Evolutionary conservation across 163 green algal genomes (phyloP).

Genomic region (Scenedesmus sp.): DNA sequence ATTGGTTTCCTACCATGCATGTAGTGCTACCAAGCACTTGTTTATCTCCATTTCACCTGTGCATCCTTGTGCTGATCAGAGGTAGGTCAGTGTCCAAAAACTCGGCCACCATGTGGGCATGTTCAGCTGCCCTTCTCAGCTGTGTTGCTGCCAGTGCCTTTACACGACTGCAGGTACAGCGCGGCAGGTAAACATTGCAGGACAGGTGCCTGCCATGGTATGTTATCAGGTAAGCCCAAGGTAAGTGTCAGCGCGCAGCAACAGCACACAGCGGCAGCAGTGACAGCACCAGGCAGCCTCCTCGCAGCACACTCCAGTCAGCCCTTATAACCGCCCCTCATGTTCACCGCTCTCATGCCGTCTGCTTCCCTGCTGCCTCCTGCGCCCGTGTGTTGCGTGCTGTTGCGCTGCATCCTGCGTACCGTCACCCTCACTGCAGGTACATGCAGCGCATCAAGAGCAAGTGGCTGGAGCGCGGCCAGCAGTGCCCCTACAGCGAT

Average conservation of each 20-base stretch:
- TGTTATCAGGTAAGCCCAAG: neutral
- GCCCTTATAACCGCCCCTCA: neutral
- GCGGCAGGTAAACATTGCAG: neutral
- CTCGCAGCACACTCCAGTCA: neutral
- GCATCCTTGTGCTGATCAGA: too few relatives aligned
- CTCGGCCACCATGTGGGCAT: neutral
- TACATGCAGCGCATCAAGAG: constrained; percentile 36
- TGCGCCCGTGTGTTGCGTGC: neutral
- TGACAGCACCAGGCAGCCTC: neutral
- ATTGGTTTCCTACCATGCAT: neutral
- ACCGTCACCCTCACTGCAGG: neutral
- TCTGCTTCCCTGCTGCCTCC: neutral
- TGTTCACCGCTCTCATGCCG: neutral
- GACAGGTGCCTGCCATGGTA: neutral
- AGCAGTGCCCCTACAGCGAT: constrained; percentile 30
- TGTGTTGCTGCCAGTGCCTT: neutral
- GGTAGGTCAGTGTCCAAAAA: too few relatives aligned
- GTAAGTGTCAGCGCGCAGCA: neutral
- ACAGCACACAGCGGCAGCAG: neutral
- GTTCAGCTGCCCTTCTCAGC: neutral
- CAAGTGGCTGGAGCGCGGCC: constrained; percentile 26
- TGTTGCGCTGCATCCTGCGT: neutral
- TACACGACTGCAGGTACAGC: neutral
- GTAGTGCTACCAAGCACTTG: too few relatives aligned
- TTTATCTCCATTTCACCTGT: too few relatives aligned